Conservation (phyloP, 345 rosid species). For the Eucalyptus coolabah region DNA sequence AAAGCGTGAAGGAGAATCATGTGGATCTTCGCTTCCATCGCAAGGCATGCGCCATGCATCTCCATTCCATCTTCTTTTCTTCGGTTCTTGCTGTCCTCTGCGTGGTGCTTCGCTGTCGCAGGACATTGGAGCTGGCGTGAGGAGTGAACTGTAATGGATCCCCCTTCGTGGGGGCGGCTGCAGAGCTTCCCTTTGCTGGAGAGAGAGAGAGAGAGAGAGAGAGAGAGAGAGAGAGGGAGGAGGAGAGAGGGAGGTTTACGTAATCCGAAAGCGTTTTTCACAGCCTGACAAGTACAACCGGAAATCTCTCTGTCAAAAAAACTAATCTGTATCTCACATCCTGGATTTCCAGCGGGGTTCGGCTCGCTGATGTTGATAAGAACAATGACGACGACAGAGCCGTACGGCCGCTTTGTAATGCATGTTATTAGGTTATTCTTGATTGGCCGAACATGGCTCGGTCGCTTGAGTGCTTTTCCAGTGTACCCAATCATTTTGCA, state of each 20-base stretch:
- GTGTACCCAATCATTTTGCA: background rate
- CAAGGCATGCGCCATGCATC: background rate
- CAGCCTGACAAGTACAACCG: background rate
- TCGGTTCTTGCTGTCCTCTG: background rate
- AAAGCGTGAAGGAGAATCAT: background rate
- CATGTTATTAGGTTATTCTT: background rate
- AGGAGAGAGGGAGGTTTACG: background rate
- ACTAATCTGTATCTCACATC: background rate
- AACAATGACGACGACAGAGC: background rate
- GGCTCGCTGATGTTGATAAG: background rate
- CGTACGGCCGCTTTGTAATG: background rate
- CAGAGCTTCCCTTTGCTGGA: background rate
- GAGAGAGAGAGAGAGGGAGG: background rate
- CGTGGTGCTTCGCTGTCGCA: background rate
- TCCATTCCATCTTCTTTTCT: background rate
- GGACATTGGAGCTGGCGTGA: background rate
- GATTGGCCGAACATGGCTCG: background rate
- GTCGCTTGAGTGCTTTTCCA: background rate
- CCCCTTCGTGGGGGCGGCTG: background rate
- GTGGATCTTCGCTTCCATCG: background rate
- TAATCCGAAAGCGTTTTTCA: background rate
- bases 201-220: background rate
- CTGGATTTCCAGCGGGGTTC: background rate
- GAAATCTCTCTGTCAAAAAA: background rate
- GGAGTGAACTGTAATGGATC: background rate